Evolutionary conservation across 352 stramenopile species (phyloP), one percentile per base, ranked within the genome.

Genomic region (Nothophytophthora sp.): DNA sequence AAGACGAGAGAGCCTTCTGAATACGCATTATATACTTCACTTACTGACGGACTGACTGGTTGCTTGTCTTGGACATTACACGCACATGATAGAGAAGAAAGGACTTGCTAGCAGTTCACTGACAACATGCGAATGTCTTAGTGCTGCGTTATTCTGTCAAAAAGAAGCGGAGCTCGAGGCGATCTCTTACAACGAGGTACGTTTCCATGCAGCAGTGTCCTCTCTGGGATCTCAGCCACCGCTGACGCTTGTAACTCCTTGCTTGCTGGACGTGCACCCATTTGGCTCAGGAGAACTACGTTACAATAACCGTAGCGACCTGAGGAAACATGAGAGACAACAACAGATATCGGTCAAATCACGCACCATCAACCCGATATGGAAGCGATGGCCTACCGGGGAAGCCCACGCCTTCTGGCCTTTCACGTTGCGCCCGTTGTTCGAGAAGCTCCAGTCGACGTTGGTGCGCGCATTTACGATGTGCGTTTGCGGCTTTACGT

Each of bases 401-500:
- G 81, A 88, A 24, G 62, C 69, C 77, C 69, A 88, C 46, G 63
- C 61, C n/a, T 49, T 72, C 51, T 78, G 68, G 12, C 76, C 81
- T 47, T 60, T 56, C 35, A 90, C 76, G 18, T 66, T 67, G 10
- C 68, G 63, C 15, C 57, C 73, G 50, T 83, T 88, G 61, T 69
- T 76, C 20, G 62, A 76, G 50, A 69, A 83, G 45, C 46, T 56
- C 76, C 73, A 89, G 12, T 67, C 28, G 8, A 51, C 25, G 53
- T 90, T 88, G 11, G 77, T 90, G 34, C 82, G 76, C 33, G 67
- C 77, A 49, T 92, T 90, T 30, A 89, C 77, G 22, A 88, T 53
- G 61, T 92, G 82, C 1, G 75, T 83, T 64, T 92, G 79, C 11
- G 82, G 79, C 22, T 63, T 70, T 10, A 87, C 63, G 40, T 76